Evolutionary conservation across 306 rosid species (phyloP), one percentile per base, ranked within the genome.

Genomic region (Cicer bijugum): DNA sequence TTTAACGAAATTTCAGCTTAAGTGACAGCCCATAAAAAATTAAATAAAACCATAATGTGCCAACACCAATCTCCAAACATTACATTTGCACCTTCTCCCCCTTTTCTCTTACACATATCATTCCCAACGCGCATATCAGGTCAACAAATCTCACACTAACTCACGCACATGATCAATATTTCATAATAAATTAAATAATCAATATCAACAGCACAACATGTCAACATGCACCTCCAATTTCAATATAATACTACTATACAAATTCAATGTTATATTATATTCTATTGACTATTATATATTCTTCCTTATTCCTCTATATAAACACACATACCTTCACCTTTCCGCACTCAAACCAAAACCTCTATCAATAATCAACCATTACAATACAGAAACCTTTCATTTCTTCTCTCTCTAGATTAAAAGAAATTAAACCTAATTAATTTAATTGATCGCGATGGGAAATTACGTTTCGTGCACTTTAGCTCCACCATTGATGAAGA

Each of bases 381-480:
- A 23, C 12, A 64, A 3, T 46, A 12, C 43, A 67, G 7, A 44
- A n/a, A 12, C 7, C 6, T 9, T 9, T 65, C 1, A 11, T 23
- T 40, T 75, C 7, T 6, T 23, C 46, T 12, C 28, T 23, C 37
- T 56, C 38, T 11, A 35, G 9, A 12, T 20, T 9, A 19, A 40
- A 57, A 3, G 6, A 0, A 10, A 28, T 58, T 42, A 15, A 16
- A 16, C 16, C 2, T 67, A 1, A 11, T 37, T 33, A 11, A 15
- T 23, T 6, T 43, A 8, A 2, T 4, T 4, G 0, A 23, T 46
- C 2, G 28, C 15, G 0, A 92, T 94, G 99, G 99, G 99, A 5
- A 94, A 91, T 78, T 89, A 88, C 60, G 58, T 86, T 64, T 91
- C 99, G 0, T 91, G 99, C 86, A 63, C 88, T 56, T 51, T 94